Conservation (phyloP, 805 yeast species). For the Torulaspora quercuum region DNA sequence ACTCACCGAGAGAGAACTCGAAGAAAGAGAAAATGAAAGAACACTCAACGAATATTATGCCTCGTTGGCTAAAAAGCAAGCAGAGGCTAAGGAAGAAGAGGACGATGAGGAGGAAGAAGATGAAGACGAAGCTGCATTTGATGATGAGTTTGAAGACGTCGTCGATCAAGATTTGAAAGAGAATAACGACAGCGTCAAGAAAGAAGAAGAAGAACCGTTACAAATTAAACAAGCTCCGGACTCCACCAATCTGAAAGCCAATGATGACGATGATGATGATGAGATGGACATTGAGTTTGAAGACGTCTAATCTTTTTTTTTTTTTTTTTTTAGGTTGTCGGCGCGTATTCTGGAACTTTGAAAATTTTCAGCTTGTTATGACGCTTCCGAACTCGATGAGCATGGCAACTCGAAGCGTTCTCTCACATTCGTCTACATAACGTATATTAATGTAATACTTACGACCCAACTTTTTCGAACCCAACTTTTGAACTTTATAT, state of each 20-base stretch:
- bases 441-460: too few species aligned
- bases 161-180: constrained; percentile 18
- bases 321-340: not conserved
- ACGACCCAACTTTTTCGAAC: too few species aligned
- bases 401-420: too few species aligned
- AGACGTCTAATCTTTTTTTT: constrained; percentile 25
- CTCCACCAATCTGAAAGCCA: constrained; percentile 4
- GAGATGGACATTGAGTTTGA: constrained; percentile 38
- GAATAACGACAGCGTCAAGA: constrained; percentile 6
- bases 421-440: too few species aligned
- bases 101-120: constrained; percentile 49
- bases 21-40: constrained; percentile 66
- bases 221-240: not conserved
- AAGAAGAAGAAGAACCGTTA: constrained; percentile 3
- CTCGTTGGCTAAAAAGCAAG: constrained; percentile 66
- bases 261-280: constrained; percentile 29
- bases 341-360: not conserved
- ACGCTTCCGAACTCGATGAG: too few species aligned
- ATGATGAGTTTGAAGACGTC: constrained; percentile 28
- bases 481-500: not conserved
- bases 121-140: constrained; percentile 29
- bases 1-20: constrained; percentile 40
- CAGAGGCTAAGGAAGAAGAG: constrained; percentile 54
- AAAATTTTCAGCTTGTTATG: constrained; percentile 12
- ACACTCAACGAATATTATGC: constrained; percentile 75